Conservation (phyloP, 768 basidiomycete species). For the Tephrocybe sp. region DNA sequence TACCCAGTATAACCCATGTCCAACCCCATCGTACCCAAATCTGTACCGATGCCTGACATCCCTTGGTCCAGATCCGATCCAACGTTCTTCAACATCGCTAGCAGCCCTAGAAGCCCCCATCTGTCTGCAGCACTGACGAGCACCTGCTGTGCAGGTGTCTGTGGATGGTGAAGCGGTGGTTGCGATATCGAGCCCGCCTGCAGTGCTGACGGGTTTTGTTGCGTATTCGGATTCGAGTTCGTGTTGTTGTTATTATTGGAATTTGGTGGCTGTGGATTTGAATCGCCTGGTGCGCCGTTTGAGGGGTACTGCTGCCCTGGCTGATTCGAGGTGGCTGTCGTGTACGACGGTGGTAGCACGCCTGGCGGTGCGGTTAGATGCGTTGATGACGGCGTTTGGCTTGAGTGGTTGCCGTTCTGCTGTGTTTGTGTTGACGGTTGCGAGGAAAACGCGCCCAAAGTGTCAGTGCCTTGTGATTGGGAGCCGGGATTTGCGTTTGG, state of each 20-base stretch:
- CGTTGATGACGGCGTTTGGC: conserved; percentile 38
- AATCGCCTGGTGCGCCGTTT: conserved; percentile 36
- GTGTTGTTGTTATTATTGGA: conserved; percentile 26
- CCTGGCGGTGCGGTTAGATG: conserved; percentile 56
- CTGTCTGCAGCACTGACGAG: conserved; percentile 91
- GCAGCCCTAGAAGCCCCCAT: conserved; percentile 87
- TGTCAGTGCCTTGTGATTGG: conserved; percentile 27
- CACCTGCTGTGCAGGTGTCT: conserved; percentile 92
- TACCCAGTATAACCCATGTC: conserved; percentile 86
- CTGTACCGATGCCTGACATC: conserved; percentile 83
- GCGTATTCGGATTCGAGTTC: conserved; percentile 29
- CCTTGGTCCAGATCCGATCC: conserved; percentile 75
- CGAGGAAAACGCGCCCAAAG: conserved; percentile 19
- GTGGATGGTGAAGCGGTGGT: conserved; percentile 48
- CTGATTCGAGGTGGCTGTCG: conserved; percentile 28
- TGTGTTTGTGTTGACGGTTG: conserved; percentile 25
- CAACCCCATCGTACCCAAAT: conserved; percentile 88
- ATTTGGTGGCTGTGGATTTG: conserved; percentile 38
- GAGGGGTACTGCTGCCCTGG: conserved; percentile 33
- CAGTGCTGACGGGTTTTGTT: conserved; percentile 32
- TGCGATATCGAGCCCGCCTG: conserved; percentile 34
- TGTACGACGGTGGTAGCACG: conserved; percentile 34
- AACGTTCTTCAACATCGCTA: conserved; percentile 85
- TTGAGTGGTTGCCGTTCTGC: conserved; percentile 48
- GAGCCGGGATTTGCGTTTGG: conserved; percentile 48